Evolutionary conservation across 306 rosid genomes (phyloP).

Genomic region (Oemleria cerasiformis): DNA sequence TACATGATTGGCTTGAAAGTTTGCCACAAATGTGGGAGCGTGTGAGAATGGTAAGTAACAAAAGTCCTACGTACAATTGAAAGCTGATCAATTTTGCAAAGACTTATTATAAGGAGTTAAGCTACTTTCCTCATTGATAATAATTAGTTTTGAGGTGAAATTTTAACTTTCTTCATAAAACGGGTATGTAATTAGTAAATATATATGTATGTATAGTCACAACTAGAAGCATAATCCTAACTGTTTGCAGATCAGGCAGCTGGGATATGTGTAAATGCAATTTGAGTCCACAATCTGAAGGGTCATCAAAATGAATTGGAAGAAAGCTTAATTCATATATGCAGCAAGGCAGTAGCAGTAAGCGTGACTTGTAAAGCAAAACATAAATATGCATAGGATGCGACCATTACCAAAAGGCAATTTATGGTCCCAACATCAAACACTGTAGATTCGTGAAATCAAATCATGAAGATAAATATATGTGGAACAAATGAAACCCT

Average conservation of each 20-base stretch:
- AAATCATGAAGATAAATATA: not conserved
- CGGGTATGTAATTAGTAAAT: too few species aligned
- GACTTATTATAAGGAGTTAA: too few species aligned
- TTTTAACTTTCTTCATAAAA: too few species aligned
- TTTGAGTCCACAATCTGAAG: not conserved
- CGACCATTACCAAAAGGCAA: constrained; percentile 16
- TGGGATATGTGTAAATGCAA: not conserved
- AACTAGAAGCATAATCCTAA: not conserved
- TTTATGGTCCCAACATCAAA: not conserved
- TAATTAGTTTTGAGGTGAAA: too few species aligned
- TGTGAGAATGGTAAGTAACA: too few species aligned
- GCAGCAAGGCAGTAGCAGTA: not conserved
- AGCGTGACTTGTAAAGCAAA: constrained; percentile 38
- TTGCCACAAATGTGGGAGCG: too few species aligned
- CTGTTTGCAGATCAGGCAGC: constrained; percentile 4
- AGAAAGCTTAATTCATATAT: constrained; percentile 3
- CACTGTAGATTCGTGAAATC: constrained; percentile 2
- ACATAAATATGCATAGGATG: constrained; percentile 13
- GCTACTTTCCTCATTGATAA: too few species aligned
- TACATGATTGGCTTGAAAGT: too few species aligned
- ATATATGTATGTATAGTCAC: too few species aligned
- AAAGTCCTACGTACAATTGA: too few species aligned
- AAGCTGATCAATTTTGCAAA: too few species aligned
- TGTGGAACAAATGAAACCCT: constrained; percentile 1
- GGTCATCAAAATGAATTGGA: not conserved